A percentile compares a stretch with the other conserved stretches of the same genome.
Conservation (phyloP, 2,329 filamentous ascomycete genomes). For the Epichloe aotearoae region DNA sequence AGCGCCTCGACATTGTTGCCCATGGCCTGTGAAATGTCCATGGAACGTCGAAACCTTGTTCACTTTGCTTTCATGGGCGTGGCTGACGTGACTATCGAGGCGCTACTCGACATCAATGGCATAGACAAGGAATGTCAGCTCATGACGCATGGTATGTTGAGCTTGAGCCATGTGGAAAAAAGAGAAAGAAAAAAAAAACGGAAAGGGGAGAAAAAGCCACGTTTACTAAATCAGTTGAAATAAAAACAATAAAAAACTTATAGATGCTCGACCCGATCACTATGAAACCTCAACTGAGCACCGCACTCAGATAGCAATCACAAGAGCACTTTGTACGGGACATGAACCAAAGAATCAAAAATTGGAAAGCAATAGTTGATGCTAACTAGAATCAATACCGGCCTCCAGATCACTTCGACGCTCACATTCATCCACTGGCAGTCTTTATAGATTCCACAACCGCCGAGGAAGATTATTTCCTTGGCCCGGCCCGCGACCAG, state of each 20-base stretch:
- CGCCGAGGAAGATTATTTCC: conserved; percentile 57
- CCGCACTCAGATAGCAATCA: conserved; percentile 52
- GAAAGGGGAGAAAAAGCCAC: too few relatives aligned
- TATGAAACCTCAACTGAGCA: conserved; percentile 53
- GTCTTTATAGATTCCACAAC: conserved; percentile 56
- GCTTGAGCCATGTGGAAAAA: too few relatives aligned
- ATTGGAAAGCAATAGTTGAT: neutral
- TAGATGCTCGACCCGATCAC: conserved; percentile 67
- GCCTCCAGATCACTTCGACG: conserved; percentile 47
- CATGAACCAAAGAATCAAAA: neutral
- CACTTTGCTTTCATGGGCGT: conserved; percentile 72
- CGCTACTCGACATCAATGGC: conserved; percentile 66
- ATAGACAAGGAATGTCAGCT: conserved; percentile 59
- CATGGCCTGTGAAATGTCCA: conserved; percentile 76
- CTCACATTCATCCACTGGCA: conserved; percentile 64
- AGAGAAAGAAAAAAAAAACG: too few relatives aligned
- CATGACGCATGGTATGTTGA: conserved; percentile 36
- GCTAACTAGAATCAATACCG: neutral
- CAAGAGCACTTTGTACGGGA: conserved; percentile 47
- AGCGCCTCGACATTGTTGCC: conserved; percentile 64
- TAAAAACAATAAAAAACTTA: neutral
- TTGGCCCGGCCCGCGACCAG: conserved; percentile 43
- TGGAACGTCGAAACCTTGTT: conserved; percentile 54
- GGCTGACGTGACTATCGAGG: conserved; percentile 53
- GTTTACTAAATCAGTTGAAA: neutral